These are phyloP conservation scores for Xerocomus potaroensis DNA, from an alignment of 768 basidiomycete genomes.

Conservation along the genomic window DNA sequence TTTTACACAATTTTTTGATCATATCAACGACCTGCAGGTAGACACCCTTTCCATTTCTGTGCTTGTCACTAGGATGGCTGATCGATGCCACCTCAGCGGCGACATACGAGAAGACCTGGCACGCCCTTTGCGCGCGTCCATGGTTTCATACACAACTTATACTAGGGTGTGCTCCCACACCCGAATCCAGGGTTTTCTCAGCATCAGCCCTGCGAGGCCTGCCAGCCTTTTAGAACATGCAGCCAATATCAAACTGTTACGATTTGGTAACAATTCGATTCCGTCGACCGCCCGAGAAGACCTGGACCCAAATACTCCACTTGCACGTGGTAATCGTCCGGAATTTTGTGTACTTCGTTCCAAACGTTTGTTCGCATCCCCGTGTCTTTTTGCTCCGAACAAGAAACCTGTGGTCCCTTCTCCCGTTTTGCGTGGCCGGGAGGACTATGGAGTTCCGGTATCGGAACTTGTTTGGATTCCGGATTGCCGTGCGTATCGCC, in stretches of 20 bases:
- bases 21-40: not conserved
- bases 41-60: constrained; percentile 7
- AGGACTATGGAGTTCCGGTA: constrained; percentile 12
- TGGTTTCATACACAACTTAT: constrained; percentile 13
- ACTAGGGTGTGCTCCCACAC: constrained; percentile 13
- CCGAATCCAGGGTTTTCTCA: constrained; percentile 20
- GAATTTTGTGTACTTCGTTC: constrained; percentile 8
- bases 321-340: constrained; percentile 23
- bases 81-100: constrained; percentile 13
- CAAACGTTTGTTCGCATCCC: not conserved
- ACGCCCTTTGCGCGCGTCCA: constrained; percentile 29
- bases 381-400: constrained; percentile 5
- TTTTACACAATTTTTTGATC: constrained; percentile 13
- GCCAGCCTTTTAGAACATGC: constrained; percentile 14
- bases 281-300: constrained; percentile 14
- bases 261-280: constrained; percentile 24
- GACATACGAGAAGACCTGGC: constrained; percentile 18
- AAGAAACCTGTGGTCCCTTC: constrained; percentile 17
- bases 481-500: constrained; percentile 13
- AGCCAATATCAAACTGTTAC: constrained; percentile 8
- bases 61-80: constrained; percentile 10
- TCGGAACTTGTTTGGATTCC: constrained; percentile 21
- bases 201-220: constrained; percentile 20
- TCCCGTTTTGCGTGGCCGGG: not conserved
- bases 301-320: constrained; percentile 27